These are phyloP conservation scores for Tolypocladium inflatum DNA, from an alignment of 2,329 filamentous ascomycete genomes.

Conservation along the genomic window DNA sequence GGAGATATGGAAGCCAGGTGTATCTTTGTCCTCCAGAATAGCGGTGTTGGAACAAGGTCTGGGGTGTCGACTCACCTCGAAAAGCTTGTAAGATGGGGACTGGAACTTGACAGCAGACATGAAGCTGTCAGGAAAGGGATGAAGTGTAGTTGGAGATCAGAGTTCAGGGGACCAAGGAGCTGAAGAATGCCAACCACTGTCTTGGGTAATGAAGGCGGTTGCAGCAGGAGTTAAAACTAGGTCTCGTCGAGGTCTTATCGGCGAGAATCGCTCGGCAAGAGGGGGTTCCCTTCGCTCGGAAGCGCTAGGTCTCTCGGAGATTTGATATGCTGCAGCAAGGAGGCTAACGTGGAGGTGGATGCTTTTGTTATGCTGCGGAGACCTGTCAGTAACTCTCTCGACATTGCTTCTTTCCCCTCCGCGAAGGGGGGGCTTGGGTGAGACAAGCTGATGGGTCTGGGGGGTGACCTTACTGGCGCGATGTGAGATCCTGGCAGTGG, in stretches of 20 bases:
- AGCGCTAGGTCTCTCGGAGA: conserved; percentile 24
- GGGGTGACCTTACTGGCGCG: conserved; percentile 23
- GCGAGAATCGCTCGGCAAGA: conserved; percentile 19
- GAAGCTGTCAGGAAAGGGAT: conserved; percentile 32
- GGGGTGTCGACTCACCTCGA: conserved; percentile 42
- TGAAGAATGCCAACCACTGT: conserved; percentile 27
- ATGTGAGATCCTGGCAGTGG: conserved; percentile 20
- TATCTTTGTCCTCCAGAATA: neutral
- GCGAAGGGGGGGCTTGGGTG: conserved; percentile 20
- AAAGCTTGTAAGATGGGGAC: conserved; percentile 46
- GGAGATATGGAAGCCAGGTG: neutral
- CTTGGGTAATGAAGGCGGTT: conserved; percentile 24
- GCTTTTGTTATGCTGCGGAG: conserved; percentile 19
- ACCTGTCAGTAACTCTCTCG: conserved; percentile 21
- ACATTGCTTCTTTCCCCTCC: conserved; percentile 22
- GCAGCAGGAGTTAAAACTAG: conserved; percentile 22
- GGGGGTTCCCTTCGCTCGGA: conserved; percentile 16
- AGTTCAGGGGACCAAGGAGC: conserved; percentile 21
- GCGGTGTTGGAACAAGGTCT: conserved; percentile 20
- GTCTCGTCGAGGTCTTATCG: conserved; percentile 29
- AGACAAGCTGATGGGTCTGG: conserved; percentile 22
- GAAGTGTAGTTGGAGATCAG: conserved; percentile 17
- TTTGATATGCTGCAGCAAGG: conserved; percentile 24
- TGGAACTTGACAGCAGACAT: conserved; percentile 51
- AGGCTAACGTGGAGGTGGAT: conserved; percentile 19